Conservation (phyloP, 129 eudicot species). For the sunflower (Helianthus annuus) region HanXRQr2.0-SUNRISE NC_035447.2:9308065-9308564, state of each 20-base stretch:
- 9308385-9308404: constrained; percentile 25
- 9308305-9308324: constrained; percentile 37
- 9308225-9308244: constrained; percentile 40
- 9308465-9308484: not conserved
- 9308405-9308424: not conserved
- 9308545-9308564: too few relatives aligned
- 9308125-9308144: too few relatives aligned
- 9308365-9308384: constrained; percentile 3
- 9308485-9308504: not conserved
- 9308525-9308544: too few relatives aligned
- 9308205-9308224: constrained; percentile 65
- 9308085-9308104: too few relatives aligned
- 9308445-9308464: constrained; percentile 25
- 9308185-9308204: constrained; percentile 86
- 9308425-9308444: constrained; percentile 14
- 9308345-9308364: not conserved
- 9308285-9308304: constrained; percentile 33
- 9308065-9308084: too few relatives aligned
- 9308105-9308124: too few relatives aligned
- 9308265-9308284: constrained; percentile 24
- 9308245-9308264: constrained; percentile 37
- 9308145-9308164: constrained; percentile 4
- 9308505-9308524: too few relatives aligned
- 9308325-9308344: constrained; percentile 17
- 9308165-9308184: constrained; percentile 66